Conservation (phyloP, 441 rosid species). For the Gossypium schwendimanii region DNA sequence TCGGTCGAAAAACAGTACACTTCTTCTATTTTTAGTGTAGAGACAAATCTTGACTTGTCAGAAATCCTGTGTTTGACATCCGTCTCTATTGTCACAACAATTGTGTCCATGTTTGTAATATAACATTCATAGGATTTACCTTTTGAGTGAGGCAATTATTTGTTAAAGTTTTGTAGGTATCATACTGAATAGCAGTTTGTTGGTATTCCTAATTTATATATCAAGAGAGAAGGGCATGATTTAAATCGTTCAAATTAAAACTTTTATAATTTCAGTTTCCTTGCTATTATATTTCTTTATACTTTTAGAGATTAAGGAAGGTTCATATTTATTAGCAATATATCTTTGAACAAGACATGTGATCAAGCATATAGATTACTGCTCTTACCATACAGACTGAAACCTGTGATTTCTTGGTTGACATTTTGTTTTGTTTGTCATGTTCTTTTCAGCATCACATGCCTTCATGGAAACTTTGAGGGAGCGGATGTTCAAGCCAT, state of each 20-base stretch:
- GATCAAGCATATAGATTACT: neutral
- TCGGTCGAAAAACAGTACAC: neutral
- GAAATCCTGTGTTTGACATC: neutral
- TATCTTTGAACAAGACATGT: neutral
- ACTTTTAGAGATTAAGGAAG: neutral
- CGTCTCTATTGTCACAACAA: neutral
- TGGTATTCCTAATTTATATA: neutral
- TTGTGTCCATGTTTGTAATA: neutral
- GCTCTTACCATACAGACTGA: neutral
- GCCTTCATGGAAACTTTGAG: conserved; percentile 84
- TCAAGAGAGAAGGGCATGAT: neutral
- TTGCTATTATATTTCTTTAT: neutral
- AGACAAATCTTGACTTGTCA: neutral
- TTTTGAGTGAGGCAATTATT: neutral
- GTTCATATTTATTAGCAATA: neutral
- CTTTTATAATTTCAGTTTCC: neutral
- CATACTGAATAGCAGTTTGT: neutral
- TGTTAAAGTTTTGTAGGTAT: neutral
- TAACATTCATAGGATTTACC: neutral
- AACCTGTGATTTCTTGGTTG: neutral
- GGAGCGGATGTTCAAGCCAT: conserved; percentile 90
- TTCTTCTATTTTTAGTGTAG: neutral
- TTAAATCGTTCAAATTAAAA: neutral
- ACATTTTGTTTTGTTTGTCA: neutral
- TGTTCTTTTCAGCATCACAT: conserved; percentile 43